A percentile compares a stretch with the other conserved stretches of the same genome.
Evolutionary conservation across 1,139 yeast species (phyloP).

Genomic region (Geotrichum aggregatum): DNA sequence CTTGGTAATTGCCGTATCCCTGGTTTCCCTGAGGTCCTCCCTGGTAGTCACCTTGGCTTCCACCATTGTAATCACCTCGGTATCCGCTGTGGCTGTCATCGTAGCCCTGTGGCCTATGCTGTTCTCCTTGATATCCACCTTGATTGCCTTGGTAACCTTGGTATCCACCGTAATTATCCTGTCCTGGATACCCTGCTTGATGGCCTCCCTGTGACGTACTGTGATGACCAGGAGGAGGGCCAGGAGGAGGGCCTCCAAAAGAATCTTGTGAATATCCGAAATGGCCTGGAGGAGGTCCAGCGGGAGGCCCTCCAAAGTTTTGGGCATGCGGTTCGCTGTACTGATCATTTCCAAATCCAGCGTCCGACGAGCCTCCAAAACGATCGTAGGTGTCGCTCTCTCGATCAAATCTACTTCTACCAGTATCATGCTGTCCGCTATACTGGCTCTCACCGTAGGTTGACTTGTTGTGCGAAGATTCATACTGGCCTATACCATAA

Average conservation of each 20-base stretch:
- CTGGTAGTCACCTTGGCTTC: constrained; percentile 8
- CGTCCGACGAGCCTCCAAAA: no score
- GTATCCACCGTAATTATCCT: background rate
- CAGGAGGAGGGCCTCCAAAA: background rate
- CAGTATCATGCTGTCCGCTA: background rate
- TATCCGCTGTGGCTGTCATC: background rate
- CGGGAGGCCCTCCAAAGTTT: constrained; percentile 4
- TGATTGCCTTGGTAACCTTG: background rate
- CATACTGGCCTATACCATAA: constrained; percentile 2
- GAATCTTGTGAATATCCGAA: background rate
- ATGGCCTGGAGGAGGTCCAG: constrained; percentile 8
- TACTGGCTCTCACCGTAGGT: background rate
- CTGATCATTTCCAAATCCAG: background rate
- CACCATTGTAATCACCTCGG: constrained; percentile 5
- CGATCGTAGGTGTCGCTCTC: background rate
- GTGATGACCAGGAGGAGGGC: constrained; percentile 3
- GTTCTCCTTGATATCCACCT: constrained; percentile 13
- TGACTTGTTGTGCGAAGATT: background rate
- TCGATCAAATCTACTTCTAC: background rate
- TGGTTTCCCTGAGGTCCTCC: background rate
- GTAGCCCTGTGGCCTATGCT: no score
- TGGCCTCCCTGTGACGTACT: no score
- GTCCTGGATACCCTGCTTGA: no score
- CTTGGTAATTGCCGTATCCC: background rate
- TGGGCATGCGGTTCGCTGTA: background rate